phyloP scores from a whole-genome alignment of 164 flowering plant species.

The Stephania cephalantha region DNA sequence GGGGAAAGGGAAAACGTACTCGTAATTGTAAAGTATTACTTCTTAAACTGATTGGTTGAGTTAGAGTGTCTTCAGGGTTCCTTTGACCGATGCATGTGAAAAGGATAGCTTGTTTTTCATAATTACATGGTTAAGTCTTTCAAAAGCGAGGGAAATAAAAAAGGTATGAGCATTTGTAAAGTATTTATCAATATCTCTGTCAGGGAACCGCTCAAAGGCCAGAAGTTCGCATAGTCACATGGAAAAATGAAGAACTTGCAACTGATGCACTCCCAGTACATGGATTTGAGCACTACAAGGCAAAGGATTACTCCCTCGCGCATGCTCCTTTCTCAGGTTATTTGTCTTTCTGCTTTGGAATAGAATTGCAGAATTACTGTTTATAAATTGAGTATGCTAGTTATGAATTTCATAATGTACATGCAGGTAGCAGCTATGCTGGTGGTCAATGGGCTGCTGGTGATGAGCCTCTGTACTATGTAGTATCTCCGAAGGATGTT shows the following conservation, averaged over 20 bases:
- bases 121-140: neutral
- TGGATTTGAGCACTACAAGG: conserved; percentile 99
- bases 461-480: conserved; percentile 90
- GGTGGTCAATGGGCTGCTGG: conserved; percentile 99
- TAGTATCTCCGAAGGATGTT: conserved; percentile 95
- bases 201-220: conserved; percentile 99
- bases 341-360: neutral
- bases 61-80: neutral
- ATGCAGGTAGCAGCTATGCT: conserved; percentile 90
- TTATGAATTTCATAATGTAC: conserved; percentile 7
- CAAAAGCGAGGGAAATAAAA: neutral
- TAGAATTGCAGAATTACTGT: neutral
- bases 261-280: conserved; percentile 94
- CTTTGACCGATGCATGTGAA: neutral
- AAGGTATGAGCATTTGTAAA: neutral
- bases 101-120: neutral
- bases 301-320: conserved; percentile 90
- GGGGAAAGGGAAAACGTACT: too few species aligned
- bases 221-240: conserved; percentile 82
- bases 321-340: conserved; percentile 95
- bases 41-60: too few species aligned
- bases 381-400: neutral
- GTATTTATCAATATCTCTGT: conserved; percentile 10
- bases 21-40: too few species aligned
- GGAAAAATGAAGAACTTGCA: conserved; percentile 97